Conservation (phyloP, 2,329 filamentous ascomycete species). For the Onygena corvina region DNA sequence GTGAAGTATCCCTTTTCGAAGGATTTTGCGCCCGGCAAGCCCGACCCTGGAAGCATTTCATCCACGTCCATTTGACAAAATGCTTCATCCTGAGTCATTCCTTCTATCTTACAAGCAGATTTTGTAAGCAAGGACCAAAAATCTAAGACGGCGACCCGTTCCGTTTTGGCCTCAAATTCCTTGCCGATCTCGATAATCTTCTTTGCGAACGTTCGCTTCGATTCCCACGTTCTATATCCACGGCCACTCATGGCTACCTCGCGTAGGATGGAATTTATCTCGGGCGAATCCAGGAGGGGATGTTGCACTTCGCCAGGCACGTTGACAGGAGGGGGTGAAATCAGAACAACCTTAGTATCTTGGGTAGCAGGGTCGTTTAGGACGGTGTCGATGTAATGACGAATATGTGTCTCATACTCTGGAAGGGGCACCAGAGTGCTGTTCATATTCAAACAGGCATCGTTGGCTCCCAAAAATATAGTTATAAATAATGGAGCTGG, state of each 20-base stretch:
- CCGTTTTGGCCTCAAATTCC: constrained; percentile 24
- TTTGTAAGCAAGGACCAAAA: constrained; percentile 26
- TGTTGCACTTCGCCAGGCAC: constrained; percentile 12
- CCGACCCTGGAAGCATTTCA: constrained; percentile 26
- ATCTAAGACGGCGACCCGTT: constrained; percentile 25
- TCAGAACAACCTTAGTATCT: constrained; percentile 27
- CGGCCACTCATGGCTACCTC: constrained; percentile 11
- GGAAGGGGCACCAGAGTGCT: constrained; percentile 24
- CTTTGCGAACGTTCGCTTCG: constrained; percentile 30
- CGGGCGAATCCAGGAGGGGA: constrained; percentile 3
- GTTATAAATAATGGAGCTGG: constrained; percentile 28
- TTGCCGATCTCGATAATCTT: constrained; percentile 27
- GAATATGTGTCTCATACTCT: constrained; percentile 26
- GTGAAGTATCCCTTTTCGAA: constrained; percentile 29
- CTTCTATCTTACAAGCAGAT: constrained; percentile 12
- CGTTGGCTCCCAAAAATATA: constrained; percentile 32
- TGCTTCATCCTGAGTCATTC: constrained; percentile 12
- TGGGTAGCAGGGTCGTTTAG: constrained; percentile 22
- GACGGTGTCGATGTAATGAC: constrained; percentile 26
- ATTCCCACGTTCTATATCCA: constrained; percentile 27
- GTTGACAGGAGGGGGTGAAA: constrained; percentile 30
- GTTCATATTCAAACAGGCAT: constrained; percentile 24
- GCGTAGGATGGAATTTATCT: constrained; percentile 1
- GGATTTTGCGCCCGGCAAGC: constrained; percentile 21
- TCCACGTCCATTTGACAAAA: constrained; percentile 22